Percentiles rank a stretch among this genome's conserved stretches.
Conservation (phyloP, 805 yeast species). For the Komagataella ulmi region DNA sequence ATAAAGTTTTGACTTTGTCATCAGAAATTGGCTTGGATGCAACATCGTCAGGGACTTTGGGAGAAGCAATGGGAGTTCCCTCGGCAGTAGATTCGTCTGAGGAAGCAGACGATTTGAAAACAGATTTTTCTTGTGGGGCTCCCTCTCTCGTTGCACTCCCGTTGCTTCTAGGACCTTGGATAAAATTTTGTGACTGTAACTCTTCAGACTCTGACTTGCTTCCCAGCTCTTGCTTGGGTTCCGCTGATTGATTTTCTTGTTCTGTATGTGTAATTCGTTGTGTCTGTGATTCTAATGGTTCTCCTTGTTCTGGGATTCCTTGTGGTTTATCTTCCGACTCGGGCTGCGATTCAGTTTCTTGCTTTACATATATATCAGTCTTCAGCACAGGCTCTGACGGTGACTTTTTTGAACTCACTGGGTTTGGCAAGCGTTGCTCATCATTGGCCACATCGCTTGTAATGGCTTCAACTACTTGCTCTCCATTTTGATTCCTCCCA, state of each 20-base stretch:
- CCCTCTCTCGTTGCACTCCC: background rate
- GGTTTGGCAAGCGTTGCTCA: background rate
- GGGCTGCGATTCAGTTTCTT: background rate
- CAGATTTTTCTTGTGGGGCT: background rate
- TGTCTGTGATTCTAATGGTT: background rate
- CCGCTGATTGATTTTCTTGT: background rate
- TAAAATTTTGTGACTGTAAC: background rate
- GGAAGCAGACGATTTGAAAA: background rate
- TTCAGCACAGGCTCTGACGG: background rate
- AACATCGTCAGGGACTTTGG: background rate
- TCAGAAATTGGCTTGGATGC: background rate
- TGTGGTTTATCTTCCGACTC: background rate
- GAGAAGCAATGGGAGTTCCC: background rate
- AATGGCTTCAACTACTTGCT: background rate
- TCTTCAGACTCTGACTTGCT: background rate
- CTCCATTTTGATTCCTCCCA: background rate
- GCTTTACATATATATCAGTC: background rate
- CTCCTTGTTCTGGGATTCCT: background rate
- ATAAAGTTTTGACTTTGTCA: background rate
- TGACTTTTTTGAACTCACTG: background rate
- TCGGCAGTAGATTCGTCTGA: background rate
- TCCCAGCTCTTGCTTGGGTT: constrained; percentile 1
- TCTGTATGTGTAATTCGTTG: background rate
- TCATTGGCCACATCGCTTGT: background rate
- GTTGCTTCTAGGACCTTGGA: background rate